Conservation (phyloP, 1,139 yeast species). For the Hanseniaspora gamundiae region DNA sequence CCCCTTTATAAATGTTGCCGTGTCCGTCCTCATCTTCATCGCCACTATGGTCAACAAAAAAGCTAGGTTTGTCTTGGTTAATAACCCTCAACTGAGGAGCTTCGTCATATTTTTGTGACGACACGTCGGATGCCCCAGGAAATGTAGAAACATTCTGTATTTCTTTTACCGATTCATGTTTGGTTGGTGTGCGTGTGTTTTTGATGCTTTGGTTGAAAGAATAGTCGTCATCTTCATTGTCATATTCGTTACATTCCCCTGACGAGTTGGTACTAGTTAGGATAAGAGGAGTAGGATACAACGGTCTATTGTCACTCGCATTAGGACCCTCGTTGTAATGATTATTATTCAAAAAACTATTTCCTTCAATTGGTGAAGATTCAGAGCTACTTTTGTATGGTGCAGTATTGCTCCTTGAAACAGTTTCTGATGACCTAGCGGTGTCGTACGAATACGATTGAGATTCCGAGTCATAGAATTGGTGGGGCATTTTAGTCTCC, state of each 20-base stretch:
- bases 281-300: background rate
- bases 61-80: conserved; percentile 21
- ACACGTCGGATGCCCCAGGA: background rate
- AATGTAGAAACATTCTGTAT: conserved; percentile 11
- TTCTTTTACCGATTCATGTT: conserved; percentile 12
- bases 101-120: background rate
- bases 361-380: background rate
- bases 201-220: conserved; percentile 12
- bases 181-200: conserved; percentile 7
- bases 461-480: too few species aligned
- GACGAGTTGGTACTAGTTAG: background rate
- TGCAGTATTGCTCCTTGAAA: background rate
- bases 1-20: background rate
- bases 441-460: too few species aligned
- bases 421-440: background rate
- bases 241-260: conserved; percentile 3
- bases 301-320: background rate
- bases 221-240: conserved; percentile 11
- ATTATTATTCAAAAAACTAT: background rate
- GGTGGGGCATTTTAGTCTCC: too few species aligned
- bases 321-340: background rate
- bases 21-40: conserved; percentile 11
- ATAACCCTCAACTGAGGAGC: conserved; percentile 18
- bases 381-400: background rate
- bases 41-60: conserved; percentile 15